Evolutionary conservation across 768 basidiomycete species (phyloP).

Genomic region (Mycena polygramma): DNA sequence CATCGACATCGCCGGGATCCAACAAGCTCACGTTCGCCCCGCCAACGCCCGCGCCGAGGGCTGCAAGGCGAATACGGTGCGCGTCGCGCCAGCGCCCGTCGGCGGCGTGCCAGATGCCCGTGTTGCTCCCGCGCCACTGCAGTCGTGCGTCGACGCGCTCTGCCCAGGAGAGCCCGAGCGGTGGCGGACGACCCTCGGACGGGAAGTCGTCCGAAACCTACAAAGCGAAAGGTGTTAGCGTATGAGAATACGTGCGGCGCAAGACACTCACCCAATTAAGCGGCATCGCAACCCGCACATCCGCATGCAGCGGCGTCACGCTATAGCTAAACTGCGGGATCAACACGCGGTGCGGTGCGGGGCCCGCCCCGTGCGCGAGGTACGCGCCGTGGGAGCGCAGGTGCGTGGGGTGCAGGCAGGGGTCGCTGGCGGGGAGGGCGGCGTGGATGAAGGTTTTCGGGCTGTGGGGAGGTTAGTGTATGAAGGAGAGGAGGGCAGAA

Average conservation of each 20-base stretch:
- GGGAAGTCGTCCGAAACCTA: conserved; percentile 36
- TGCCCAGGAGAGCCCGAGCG: conserved; percentile 63
- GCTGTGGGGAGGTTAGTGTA: not conserved
- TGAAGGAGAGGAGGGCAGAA: too few relatives aligned
- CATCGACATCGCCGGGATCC: conserved; percentile 36
- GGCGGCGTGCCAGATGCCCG: conserved; percentile 66
- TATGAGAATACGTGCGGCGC: too few relatives aligned
- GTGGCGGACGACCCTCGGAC: conserved; percentile 29
- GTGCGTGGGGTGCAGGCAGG: conserved; percentile 58
- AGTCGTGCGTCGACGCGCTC: conserved; percentile 68
- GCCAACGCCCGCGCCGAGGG: conserved; percentile 46
- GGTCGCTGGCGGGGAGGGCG: conserved; percentile 60
- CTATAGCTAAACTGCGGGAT: conserved; percentile 67
- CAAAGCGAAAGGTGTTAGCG: not conserved
- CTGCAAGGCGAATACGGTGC: conserved; percentile 61
- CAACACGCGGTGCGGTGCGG: conserved; percentile 54
- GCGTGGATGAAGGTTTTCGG: conserved; percentile 61
- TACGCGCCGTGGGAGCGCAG: conserved; percentile 63
- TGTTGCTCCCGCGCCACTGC: conserved; percentile 81
- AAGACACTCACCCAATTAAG: too few relatives aligned
- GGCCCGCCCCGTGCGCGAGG: conserved; percentile 61
- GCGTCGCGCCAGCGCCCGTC: conserved; percentile 57
- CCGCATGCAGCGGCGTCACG: conserved; percentile 62
- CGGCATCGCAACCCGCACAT: conserved; percentile 62
- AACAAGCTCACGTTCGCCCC: conserved; percentile 51